These are phyloP conservation scores for Copromyces sp. DNA, from an alignment of 495 filamentous ascomycete genomes.

Conservation along the genomic window DNA sequence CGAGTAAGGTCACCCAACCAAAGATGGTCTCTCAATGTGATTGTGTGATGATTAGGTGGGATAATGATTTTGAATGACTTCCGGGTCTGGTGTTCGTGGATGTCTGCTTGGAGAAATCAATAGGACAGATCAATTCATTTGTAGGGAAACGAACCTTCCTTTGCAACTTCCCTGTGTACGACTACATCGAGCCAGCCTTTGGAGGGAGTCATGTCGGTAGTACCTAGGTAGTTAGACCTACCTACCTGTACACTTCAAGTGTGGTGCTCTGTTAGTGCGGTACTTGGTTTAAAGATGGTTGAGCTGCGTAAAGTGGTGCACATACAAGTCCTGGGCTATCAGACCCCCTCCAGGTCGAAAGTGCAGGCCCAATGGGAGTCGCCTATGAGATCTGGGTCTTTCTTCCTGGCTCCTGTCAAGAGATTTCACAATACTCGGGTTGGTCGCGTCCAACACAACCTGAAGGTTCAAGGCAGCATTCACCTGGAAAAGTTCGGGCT, in stretches of 20 bases:
- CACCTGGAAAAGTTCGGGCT: slow-evolving; percentile 37
- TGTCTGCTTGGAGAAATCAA: not conserved
- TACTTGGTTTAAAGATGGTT: not conserved
- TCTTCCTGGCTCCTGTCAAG: not conserved
- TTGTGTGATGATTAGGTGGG: not conserved
- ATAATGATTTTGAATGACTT: not conserved
- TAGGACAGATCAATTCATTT: not conserved
- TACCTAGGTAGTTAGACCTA: too few relatives aligned
- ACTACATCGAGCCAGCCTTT: not conserved
- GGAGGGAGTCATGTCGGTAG: not conserved
- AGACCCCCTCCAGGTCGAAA: too few relatives aligned
- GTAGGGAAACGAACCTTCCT: not conserved
- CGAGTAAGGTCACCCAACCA: too few relatives aligned
- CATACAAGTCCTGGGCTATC: not conserved
- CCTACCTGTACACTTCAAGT: too few relatives aligned
- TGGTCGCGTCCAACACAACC: not conserved
- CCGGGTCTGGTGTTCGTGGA: not conserved
- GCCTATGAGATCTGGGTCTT: not conserved
- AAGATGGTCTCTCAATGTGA: too few relatives aligned
- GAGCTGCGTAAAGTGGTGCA: not conserved
- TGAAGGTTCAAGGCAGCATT: not conserved
- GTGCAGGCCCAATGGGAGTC: too few relatives aligned
- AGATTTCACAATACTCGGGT: not conserved
- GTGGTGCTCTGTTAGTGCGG: not conserved
- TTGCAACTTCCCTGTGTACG: not conserved